Conservation (phyloP, 768 basidiomycete genomes). For the Mycena chlorophos region DNA sequence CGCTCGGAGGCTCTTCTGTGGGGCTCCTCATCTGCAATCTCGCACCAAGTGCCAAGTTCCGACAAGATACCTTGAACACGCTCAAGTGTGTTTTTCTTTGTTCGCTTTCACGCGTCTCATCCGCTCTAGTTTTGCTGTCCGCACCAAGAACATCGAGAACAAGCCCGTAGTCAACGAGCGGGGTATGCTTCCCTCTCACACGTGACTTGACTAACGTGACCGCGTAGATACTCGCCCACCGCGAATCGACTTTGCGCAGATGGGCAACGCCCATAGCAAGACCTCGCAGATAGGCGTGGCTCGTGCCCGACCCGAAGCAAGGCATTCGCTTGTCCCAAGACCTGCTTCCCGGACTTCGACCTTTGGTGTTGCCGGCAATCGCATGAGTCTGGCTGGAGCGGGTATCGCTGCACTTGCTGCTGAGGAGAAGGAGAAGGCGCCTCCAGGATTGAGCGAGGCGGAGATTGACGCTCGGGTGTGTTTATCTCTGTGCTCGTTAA, state of each 20-base stretch:
- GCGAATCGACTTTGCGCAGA: conserved; percentile 4
- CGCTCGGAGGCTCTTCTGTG: conserved; percentile 78
- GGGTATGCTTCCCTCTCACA: conserved; percentile 40
- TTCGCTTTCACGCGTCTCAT: conserved; percentile 5
- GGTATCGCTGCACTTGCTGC: conserved; percentile 1
- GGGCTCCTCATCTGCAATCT: conserved; percentile 86
- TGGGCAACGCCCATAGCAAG: not conserved
- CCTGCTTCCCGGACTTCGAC: conserved; percentile 11
- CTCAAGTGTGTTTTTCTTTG: conserved; percentile 59
- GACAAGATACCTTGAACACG: conserved; percentile 87
- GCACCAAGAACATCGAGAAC: conserved; percentile 87
- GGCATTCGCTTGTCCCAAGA: conserved; percentile 16
- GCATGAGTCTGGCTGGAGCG: not conserved
- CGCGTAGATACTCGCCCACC: conserved; percentile 54
- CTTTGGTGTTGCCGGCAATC: conserved; percentile 4
- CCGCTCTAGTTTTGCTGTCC: conserved; percentile 64
- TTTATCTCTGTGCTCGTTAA: conserved; percentile 8
- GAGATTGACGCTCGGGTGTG: conserved; percentile 76
- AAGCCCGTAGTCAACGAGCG: conserved; percentile 76
- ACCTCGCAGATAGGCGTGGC: not conserved
- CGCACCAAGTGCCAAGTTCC: conserved; percentile 78
- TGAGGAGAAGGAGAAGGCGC: conserved; percentile 23
- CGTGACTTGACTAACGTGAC: not conserved
- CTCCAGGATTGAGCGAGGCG: conserved; percentile 53
- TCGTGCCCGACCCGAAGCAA: conserved; percentile 1